Evolutionary conservation across 140 eudicot genomes (phyloP), one percentile per base, ranked within the genome.

Genomic region (Stevia rebaudiana): DNA sequence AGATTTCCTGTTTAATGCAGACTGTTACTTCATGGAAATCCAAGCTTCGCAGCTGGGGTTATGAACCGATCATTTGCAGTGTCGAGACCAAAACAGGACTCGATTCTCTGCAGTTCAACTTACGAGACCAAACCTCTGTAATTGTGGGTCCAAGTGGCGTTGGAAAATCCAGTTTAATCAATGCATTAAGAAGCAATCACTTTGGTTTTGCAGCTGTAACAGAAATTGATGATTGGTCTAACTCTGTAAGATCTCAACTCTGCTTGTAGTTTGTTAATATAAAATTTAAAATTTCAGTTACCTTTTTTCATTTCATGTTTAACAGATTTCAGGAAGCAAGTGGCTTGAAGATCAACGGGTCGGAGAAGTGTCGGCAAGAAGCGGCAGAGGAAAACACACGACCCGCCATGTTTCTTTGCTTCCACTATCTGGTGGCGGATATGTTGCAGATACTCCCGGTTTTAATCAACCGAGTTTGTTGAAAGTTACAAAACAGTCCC

Each of bases 81-180:
- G 96, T 85, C 40, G 89, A 92, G 57, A 74, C 95, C 51, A 78
- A 88, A 58, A 66, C 49, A 11, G 95, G 89, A 61, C 86, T 92
- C 7, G 94, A 88, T 71, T 71, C 87, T 4, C 85, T 92, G 61
- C 81, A 80, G 69, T 81, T 79, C 68, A 81, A 68, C 48, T 48
- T 92, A 71, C 77, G 95, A 68, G 95, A 77, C 6, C 79, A 84
- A 72, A 88, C 88, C 17, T 76, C 98, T 15, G 98, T 92, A 18
- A 83, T 92, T 74, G 95, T 92, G 75, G 98, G 98, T 54, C 98
- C 98, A 39, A 92, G 98, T 63, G 98, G 98, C 31, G 98, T 92
- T 60, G 98, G 98, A 23, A 92, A 92, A 72, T 92, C 98, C 35
- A 92, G 98, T 57, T 57, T 92, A 75, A 92, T 92, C 68, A 92